Base-by-base conservation (phyloP, 1,139 yeast species). In the Williopsis jadinii region DNA sequence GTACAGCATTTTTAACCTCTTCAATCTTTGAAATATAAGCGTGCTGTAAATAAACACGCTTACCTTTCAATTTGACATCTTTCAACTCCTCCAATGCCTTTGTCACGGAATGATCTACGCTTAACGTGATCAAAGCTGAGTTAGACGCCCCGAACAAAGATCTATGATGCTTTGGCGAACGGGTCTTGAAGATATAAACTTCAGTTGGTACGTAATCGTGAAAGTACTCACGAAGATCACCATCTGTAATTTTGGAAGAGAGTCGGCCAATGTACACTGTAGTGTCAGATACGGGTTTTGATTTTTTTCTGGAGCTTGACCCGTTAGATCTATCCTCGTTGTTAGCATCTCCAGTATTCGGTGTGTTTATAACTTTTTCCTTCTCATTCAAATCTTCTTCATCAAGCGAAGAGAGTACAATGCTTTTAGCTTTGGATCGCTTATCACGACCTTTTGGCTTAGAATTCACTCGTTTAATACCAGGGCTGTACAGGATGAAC, bases 221-320 rank as follows among this genome's bases (percentile, higher is more conserved):
- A 46, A 76, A 74, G 48, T 59, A 67, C 10, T 61, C 66, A 43
- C 70, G 64, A 40, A 77, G 53, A 13, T 67, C 70, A 11, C 60
- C 59, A 48, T 72, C 77, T 3, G 69, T 64, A 4, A 63, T 58
- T 27, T 57, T 60, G 12, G 58, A 61, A 32, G 73, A 68, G 40
- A 80, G 62, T 31, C 67, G 70, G 8, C 71, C 63, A 37, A 80
- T 70, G 52, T 70, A 79, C 12, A 81, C 62, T 1, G 84, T 75
- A 47, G 74, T 74, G 8, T 59, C 53, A 1, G 83, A 71, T 13
- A 63, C 56, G 30, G 55, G 59, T 9, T 50, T 46, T 10, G 34
- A 11, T 9, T 28, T 12, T 14, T 27, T 30, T 3, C n/a, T n/a
- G 1, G 13, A 14, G 10, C 11, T 10, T 11, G 11, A 12, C 24